Evolutionary conservation across 345 rosid genomes (phyloP), one percentile per base, ranked within the genome.

Genomic region (Populus euphratica): DNA sequence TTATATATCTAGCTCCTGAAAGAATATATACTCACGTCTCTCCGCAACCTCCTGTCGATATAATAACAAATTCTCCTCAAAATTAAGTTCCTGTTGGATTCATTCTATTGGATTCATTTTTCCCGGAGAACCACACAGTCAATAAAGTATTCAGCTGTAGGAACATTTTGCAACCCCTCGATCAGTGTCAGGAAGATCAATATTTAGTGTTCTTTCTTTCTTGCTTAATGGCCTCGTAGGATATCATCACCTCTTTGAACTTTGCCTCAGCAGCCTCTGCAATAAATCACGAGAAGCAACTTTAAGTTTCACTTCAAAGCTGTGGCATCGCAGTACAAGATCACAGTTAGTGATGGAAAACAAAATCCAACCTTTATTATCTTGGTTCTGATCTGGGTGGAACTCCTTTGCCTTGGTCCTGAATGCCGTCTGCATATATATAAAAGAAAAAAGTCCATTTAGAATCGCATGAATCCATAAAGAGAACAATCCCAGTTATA

Each of bases 321-420:
- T 62, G 43, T 4, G 39, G 38, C 70, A 62, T 20, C 44, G 2
- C 35, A 17, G 29, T 21, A 56, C 2, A 61, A 41, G 64, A 23
- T 38, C n/a, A 18, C 8, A 41, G 17, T 29, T 68, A 39, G 27
- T 9, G 47, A 68, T 18, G 5, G 69, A 35, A 47, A 72, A 36
- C 38, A 33, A 74, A 2, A 69, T 71, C 79, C 67, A 73, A 92
- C 99, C 93, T 91, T 91, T 96, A 82, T 93, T 88, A 81, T 87
- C 87, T 72, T 91, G 97, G 88, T 96, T 93, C 85, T 96, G 98
- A 84, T 96, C 98, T 0, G 99, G 99, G 79, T 96, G 99, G 73
- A 93, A 93, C 77, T 92, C 89, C 93, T 85, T 86, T 54, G 98
- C 98, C 83, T 93, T 93, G 50, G 82, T 80, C 88, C 98, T 88